phyloP scores from a whole-genome alignment of 345 rosid genomes.

The Camelina laxa region DNA sequence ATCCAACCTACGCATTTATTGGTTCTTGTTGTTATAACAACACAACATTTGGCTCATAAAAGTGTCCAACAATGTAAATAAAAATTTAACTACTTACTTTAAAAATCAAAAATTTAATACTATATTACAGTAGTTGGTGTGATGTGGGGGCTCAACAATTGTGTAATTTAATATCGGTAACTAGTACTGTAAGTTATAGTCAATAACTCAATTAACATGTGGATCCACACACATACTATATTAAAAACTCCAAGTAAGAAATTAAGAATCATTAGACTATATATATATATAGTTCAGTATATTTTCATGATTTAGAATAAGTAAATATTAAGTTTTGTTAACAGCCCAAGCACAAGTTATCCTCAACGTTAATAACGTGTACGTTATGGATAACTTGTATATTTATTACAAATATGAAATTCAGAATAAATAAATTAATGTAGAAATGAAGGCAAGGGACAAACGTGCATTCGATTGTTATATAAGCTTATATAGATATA shows the following conservation, averaged over 20 bases:
- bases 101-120: conserved; percentile 5
- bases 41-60: conserved; percentile 22
- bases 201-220: conserved; percentile 12
- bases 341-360: no score
- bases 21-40: conserved; percentile 18
- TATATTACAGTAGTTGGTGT: conserved; percentile 46
- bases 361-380: not conserved
- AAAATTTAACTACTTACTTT: not conserved
- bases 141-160: conserved; percentile 37
- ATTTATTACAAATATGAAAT: not conserved
- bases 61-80: conserved; percentile 7
- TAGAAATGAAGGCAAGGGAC: conserved; percentile 21
- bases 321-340: not conserved
- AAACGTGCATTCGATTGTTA: conserved; percentile 11
- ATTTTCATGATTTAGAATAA: not conserved
- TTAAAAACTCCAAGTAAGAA: no score
- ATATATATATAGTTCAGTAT: no score
- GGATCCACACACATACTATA: conserved; percentile 22
- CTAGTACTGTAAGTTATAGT: no score
- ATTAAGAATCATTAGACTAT: no score
- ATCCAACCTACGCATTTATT: conserved; percentile 46
- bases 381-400: not conserved
- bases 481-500: not conserved
- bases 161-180: conserved; percentile 23
- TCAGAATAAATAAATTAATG: not conserved